phyloP scores from a whole-genome alignment of 2,329 filamentous ascomycete species.

The Scedosporium dehoogii region DNA sequence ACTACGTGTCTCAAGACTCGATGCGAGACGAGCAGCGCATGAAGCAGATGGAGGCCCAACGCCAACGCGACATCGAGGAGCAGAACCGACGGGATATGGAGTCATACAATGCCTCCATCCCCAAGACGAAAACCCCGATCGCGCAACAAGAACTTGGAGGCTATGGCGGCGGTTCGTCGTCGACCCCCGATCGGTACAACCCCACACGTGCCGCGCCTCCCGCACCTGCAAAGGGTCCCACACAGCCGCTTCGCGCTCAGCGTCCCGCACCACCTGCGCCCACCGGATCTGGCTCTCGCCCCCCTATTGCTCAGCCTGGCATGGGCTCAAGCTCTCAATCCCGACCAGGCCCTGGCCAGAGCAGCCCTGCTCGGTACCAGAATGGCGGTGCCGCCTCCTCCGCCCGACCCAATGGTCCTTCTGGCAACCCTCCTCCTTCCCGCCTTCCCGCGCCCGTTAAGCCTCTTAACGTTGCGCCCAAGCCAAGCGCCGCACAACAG shows the following conservation, averaged over 20 bases:
- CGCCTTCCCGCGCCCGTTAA: constrained; percentile 59
- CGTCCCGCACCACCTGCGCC: constrained; percentile 71
- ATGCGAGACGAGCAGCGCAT: constrained; percentile 49
- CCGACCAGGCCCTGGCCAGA: constrained; percentile 5
- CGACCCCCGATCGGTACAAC: constrained; percentile 64
- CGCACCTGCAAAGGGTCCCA: constrained; percentile 49
- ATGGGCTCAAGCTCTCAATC: constrained; percentile 14
- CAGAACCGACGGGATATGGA: constrained; percentile 67
- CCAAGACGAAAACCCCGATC: constrained; percentile 67
- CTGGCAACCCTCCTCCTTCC: constrained; percentile 22
- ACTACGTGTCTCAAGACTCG: constrained; percentile 41
- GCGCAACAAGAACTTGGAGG: constrained; percentile 86
- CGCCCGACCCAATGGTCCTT: constrained; percentile 26
- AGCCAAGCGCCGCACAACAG: constrained; percentile 40
- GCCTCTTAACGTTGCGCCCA: constrained; percentile 67
- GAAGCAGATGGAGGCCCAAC: constrained; percentile 51
- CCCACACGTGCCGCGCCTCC: constrained; percentile 77
- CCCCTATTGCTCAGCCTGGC: constrained; percentile 24
- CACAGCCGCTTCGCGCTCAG: constrained; percentile 60
- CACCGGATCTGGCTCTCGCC: constrained; percentile 31
- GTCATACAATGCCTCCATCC: constrained; percentile 81
- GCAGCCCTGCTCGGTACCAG: constrained; percentile 3
- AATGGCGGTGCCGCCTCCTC: constrained; percentile 30
- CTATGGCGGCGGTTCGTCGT: constrained; percentile 40
- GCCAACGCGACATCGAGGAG: constrained; percentile 50